These are phyloP conservation scores for Calendula officinalis DNA, from an alignment of 129 eudicot species.

Conservation along the genomic window DNA sequence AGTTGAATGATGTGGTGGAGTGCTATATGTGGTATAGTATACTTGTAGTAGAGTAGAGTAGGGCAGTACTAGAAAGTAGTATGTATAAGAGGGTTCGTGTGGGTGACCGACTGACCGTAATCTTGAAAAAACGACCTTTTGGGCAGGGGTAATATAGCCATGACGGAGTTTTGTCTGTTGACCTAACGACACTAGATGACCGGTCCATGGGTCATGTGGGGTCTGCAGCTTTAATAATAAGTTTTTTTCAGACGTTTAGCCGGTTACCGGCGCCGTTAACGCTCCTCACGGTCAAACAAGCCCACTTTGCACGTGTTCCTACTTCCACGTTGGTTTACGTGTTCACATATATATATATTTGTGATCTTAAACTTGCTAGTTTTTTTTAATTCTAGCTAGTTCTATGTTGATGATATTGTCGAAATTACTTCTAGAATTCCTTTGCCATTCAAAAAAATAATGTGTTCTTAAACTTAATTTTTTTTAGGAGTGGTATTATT, in stretches of 20 bases:
- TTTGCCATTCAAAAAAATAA: no score
- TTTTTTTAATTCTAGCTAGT: no score
- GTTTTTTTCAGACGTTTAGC: conserved; percentile 19
- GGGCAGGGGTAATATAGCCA: conserved; percentile 18
- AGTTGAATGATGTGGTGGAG: background rate
- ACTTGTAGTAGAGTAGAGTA: background rate
- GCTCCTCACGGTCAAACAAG: conserved; percentile 36
- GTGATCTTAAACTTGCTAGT: no score
- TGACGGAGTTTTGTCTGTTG: conserved; percentile 31
- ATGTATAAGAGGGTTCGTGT: conserved; percentile 11
- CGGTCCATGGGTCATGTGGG: conserved; percentile 25
- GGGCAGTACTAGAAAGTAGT: background rate
- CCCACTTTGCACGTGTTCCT: conserved; percentile 42
- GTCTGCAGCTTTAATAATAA: conserved; percentile 1
- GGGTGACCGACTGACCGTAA: conserved; percentile 4
- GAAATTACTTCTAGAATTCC: no score
- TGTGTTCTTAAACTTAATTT: no score
- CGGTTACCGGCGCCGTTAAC: conserved; percentile 55
- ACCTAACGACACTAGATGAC: conserved; percentile 34
- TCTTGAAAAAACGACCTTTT: background rate
- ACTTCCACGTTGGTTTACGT: conserved; percentile 40
- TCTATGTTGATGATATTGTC: no score
- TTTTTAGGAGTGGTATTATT: no score
- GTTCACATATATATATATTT: no score
- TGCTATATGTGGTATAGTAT: background rate